Conservation (phyloP, 352 stramenopile species). For the Phytophthora nicotianae region DNA sequence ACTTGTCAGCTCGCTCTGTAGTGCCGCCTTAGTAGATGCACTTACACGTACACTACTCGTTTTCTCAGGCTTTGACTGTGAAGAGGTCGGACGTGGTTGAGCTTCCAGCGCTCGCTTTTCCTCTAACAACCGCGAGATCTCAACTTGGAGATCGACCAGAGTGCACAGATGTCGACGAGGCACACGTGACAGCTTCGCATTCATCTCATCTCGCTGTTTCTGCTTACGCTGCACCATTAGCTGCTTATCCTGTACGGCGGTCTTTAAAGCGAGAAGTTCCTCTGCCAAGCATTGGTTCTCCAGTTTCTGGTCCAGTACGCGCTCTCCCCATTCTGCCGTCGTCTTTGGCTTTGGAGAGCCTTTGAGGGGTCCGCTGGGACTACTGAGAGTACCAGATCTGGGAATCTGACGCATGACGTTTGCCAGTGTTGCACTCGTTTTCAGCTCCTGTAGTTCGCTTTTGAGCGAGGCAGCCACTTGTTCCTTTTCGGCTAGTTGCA, state of each 20-base stretch:
- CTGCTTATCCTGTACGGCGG: constrained; percentile 33
- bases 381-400: constrained; percentile 4
- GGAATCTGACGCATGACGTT: constrained; percentile 30
- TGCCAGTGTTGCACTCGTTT: constrained; percentile 56
- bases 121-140: constrained; percentile 50
- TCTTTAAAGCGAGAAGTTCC: constrained; percentile 42
- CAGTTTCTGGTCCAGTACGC: constrained; percentile 49
- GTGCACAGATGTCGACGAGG: constrained; percentile 53
- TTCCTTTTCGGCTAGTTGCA: constrained; percentile 45
- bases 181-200: constrained; percentile 34
- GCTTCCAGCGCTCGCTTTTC: constrained; percentile 53
- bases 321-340: constrained; percentile 48
- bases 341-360: constrained; percentile 26
- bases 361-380: not conserved
- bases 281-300: constrained; percentile 43
- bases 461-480: constrained; percentile 39
- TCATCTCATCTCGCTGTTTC: constrained; percentile 42
- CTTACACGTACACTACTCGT: not conserved
- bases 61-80: not conserved
- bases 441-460: constrained; percentile 56
- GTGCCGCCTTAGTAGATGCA: constrained; percentile 11
- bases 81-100: constrained; percentile 13
- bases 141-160: constrained; percentile 57
- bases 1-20: constrained; percentile 53
- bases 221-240: constrained; percentile 21